phyloP scores from a whole-genome alignment of 1,284 basidiomycete species.

The Golubevia pallescens region DNA sequence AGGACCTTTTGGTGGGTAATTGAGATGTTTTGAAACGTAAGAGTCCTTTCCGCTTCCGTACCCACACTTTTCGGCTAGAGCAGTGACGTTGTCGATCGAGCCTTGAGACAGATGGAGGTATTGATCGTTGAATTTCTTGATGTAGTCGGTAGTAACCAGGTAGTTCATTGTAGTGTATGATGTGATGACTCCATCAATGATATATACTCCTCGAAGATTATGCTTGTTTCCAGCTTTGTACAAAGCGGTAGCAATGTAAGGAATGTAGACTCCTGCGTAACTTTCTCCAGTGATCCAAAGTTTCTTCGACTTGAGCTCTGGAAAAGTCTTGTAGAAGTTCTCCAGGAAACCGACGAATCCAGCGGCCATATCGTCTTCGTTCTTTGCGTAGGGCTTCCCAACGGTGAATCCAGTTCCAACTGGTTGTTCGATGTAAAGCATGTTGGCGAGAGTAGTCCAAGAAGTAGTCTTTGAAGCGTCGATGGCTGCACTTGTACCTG shows the following conservation, averaged over 20 bases:
- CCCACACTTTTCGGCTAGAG: too few species aligned
- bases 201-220: background rate
- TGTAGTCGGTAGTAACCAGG: too few species aligned
- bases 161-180: background rate
- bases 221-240: too few species aligned
- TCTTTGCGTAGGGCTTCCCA: background rate
- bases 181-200: slow-evolving; percentile 4
- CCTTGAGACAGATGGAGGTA: too few species aligned
- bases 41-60: too few species aligned
- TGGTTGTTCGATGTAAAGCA: slow-evolving; percentile 6
- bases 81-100: too few species aligned
- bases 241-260: background rate
- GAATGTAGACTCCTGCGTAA: slow-evolving; percentile 5
- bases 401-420: slow-evolving; percentile 1
- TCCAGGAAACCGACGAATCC: too few species aligned
- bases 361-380: background rate
- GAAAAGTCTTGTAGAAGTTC: background rate
- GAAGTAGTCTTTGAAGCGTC: too few species aligned
- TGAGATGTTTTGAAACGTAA: slow-evolving; percentile 2
- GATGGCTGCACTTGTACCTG: background rate
- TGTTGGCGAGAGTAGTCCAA: slow-evolving; percentile 4
- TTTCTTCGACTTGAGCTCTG: slow-evolving; percentile 4
- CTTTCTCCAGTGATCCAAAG: slow-evolving; percentile 3
- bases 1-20: slow-evolving; percentile 6
- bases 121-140: too few species aligned